Conservation (phyloP, 1,139 yeast genomes). For the Taphrina confusa region DNA sequence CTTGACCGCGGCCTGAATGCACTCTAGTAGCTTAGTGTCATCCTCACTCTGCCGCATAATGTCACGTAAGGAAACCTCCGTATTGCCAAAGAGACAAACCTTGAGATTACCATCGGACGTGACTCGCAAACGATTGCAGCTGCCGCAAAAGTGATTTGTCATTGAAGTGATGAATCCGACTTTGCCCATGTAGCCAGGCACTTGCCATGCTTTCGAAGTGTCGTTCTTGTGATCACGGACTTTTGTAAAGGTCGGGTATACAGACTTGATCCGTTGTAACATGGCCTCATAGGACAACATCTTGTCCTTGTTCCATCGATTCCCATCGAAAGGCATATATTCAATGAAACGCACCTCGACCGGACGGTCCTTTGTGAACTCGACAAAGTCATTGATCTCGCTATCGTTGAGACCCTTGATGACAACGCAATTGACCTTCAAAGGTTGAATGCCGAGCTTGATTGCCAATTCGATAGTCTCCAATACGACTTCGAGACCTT, state of each 20-base stretch:
- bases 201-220: constrained; percentile 52
- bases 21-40: constrained; percentile 45
- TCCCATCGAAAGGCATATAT: constrained; percentile 60
- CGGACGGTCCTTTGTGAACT: constrained; percentile 48
- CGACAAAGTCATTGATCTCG: constrained; percentile 53
- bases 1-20: constrained; percentile 52
- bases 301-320: constrained; percentile 53
- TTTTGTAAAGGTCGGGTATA: constrained; percentile 42
- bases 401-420: constrained; percentile 56
- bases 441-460: constrained; percentile 50
- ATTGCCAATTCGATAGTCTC: constrained; percentile 51
- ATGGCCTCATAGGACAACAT: constrained; percentile 53
- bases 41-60: constrained; percentile 47
- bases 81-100: constrained; percentile 57
- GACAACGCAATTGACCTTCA: constrained; percentile 55
- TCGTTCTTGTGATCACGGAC: constrained; percentile 43
- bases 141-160: constrained; percentile 56
- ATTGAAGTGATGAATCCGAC: constrained; percentile 57
- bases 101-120: constrained; percentile 57
- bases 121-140: constrained; percentile 54
- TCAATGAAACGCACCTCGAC: constrained; percentile 57
- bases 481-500: constrained; percentile 52
- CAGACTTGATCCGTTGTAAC: constrained; percentile 44
- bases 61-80: constrained; percentile 54
- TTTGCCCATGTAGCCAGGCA: constrained; percentile 50